Evolutionary conservation across 2,329 filamentous ascomycete species (phyloP), one percentile per base, ranked within the genome.

Genomic region (Zasmidium citrigriseum): DNA sequence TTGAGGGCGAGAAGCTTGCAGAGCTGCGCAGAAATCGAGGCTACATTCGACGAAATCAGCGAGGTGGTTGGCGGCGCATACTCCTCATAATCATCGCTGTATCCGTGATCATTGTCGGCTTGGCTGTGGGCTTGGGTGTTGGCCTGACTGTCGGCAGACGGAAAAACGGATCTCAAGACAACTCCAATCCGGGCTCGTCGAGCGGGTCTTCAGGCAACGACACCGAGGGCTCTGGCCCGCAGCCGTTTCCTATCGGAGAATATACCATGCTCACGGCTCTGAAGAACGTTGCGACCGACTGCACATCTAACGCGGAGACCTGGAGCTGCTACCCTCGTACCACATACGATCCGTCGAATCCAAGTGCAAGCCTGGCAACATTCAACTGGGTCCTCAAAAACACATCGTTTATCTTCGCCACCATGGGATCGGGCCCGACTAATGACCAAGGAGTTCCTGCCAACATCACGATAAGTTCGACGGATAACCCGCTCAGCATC

Each of bases 311-410:
- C 64, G 63, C 82, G 0, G 73, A 77, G 3, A 85, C 85, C 1
- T 90, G 86, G 84, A 77, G 77, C 55, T 90, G 87, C 76, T 83
- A 81, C 60, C 85, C 86, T 1, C 83, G 82, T 67, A 75, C 73
- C 2, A 77, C 78, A 25, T 86, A 83, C 72, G 64, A 74, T 16
- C 72, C 76, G 14, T 64, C 65, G 9, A 60, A 66, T 34, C 22
- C 59, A 12, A 59, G 54, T 22, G 61, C 58, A 1, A 53, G 72
- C 20, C 69, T 78, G 3, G 77, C 82, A 0, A 82, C 79, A 5
- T 88, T 89, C 71, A 80, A 83, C 69, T 89, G 86, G 86, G 77
- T 82, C 58, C 85, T 90, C 57, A 72, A 72, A 1, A 74, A 75
- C 9, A 68, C 76, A 1, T 73, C 76, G 24, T 45, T 63, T 59